phyloP scores from a whole-genome alignment of 2,329 filamentous ascomycete genomes.

The Gaeumannomyces tritici region DNA sequence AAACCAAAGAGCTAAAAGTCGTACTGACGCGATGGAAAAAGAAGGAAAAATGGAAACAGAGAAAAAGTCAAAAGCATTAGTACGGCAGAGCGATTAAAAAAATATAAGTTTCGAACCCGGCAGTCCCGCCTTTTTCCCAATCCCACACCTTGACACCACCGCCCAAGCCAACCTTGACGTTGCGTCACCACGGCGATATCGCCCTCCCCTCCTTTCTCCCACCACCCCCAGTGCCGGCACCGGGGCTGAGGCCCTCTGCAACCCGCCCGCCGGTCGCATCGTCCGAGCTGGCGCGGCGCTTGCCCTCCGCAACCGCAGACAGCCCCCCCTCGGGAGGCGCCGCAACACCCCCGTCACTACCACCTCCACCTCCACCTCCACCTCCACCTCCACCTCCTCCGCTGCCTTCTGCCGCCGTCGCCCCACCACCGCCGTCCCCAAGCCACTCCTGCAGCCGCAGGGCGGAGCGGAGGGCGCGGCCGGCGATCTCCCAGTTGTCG shows the following conservation, averaged over 20 bases:
- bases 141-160: too few species aligned
- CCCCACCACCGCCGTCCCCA: constrained; percentile 4
- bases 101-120: not conserved
- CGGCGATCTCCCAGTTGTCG: constrained; percentile 37
- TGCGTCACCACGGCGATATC: not conserved
- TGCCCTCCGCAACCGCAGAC: not conserved
- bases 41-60: not conserved
- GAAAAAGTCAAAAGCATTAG: not conserved
- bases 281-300: not conserved
- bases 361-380: too few species aligned
- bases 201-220: not conserved
- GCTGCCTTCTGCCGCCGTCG: not conserved
- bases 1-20: too few species aligned
- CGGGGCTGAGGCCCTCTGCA: not conserved
- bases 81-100: not conserved
- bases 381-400: not conserved
- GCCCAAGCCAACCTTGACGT: too few species aligned
- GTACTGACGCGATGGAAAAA: too few species aligned
- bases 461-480: constrained; percentile 23
- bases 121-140: not conserved
- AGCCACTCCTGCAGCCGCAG: constrained; percentile 34
- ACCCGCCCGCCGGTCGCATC: not conserved
- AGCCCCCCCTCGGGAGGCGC: not conserved
- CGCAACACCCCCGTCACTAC: not conserved
- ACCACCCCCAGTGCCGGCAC: too few species aligned